Conservation (phyloP, 225 moss, liverwort and hornwort species). For the Straminergon stramineum region DNA sequence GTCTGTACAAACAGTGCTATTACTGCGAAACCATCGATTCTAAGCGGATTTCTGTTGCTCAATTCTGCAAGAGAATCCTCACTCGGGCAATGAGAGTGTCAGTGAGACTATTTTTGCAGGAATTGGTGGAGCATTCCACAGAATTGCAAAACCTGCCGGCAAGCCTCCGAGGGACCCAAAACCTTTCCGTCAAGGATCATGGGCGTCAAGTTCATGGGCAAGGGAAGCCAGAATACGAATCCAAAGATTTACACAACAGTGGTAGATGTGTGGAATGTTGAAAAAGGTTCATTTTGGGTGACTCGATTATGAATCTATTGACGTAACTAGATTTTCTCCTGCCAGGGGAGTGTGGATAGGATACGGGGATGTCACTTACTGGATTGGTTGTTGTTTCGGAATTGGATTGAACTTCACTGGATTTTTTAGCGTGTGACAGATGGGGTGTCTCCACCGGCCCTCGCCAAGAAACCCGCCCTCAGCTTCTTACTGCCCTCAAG, state of each 20-base stretch:
- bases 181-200: background rate
- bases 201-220: background rate
- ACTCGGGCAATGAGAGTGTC: background rate
- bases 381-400: conserved; percentile 3
- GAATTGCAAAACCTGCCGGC: background rate
- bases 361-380: background rate
- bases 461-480: background rate
- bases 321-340: rapidly evolving
- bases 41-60: background rate
- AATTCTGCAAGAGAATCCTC: background rate
- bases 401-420: background rate
- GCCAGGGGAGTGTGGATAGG: conserved; percentile 8
- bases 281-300: background rate
- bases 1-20: background rate
- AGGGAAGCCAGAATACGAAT: background rate
- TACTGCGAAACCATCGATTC: background rate
- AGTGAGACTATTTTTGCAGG: background rate
- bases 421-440: background rate
- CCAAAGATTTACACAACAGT: background rate
- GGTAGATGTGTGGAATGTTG: background rate
- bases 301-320: background rate
- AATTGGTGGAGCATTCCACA: background rate
- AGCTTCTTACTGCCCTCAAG: background rate
- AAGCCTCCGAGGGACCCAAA: background rate
- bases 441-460: background rate